A percentile compares a stretch with the other conserved stretches of the same genome.
phyloP scores from a whole-genome alignment of 2,329 filamentous ascomycete genomes.

The Fusarium duplospermum region DNA sequence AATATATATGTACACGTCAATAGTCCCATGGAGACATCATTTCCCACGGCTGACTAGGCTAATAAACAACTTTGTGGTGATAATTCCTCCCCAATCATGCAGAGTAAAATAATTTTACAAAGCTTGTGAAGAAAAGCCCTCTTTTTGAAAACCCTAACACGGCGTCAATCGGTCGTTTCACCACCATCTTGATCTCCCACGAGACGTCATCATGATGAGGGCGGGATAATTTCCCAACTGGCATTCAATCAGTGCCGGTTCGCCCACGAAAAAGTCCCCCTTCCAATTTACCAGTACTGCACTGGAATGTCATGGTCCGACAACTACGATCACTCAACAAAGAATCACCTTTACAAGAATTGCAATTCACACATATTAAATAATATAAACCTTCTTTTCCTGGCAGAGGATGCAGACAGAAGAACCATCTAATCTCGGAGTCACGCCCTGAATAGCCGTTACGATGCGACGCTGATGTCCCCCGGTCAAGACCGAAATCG shows the following conservation, averaged over 20 bases:
- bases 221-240: slow-evolving; percentile 19
- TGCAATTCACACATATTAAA: not conserved
- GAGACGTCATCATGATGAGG: slow-evolving; percentile 33
- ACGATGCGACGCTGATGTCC: slow-evolving; percentile 17
- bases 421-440: slow-evolving; percentile 31
- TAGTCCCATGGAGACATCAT: slow-evolving; percentile 24
- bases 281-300: slow-evolving; percentile 14
- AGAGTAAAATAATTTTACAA: not conserved
- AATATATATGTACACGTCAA: slow-evolving; percentile 4
- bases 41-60: slow-evolving; percentile 20
- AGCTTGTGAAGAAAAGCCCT: not conserved
- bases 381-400: not conserved
- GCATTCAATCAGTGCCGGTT: slow-evolving; percentile 18
- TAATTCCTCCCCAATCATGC: not conserved
- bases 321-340: not conserved
- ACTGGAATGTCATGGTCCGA: slow-evolving; percentile 28
- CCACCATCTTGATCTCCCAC: not conserved
- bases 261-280: not conserved
- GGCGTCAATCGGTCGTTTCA: not conserved
- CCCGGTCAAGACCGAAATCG: not conserved
- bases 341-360: not conserved
- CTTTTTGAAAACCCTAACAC: not conserved
- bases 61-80: not conserved
- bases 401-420: not conserved
- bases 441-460: slow-evolving; percentile 26